Conservation (phyloP, 495 filamentous ascomycete species). For the Tuber umbilicatum region DNA sequence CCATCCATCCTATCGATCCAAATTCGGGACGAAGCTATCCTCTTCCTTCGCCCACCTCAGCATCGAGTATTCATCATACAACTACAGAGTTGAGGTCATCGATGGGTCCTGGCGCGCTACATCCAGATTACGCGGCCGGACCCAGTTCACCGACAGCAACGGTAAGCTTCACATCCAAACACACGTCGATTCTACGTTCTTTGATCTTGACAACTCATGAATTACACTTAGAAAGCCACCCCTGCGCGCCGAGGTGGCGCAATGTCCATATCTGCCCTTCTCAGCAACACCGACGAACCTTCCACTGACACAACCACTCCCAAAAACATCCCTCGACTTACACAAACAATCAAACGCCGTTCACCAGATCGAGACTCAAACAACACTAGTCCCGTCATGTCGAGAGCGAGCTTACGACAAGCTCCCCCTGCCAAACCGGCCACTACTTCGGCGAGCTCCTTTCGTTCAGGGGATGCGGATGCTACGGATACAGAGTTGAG, state of each 20-base stretch:
- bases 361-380: conserved; percentile 23
- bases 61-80: conserved; percentile 11
- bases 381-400: conserved; percentile 29
- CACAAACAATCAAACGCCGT: conserved; percentile 23
- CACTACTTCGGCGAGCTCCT: conserved; percentile 21
- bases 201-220: conserved; percentile 34
- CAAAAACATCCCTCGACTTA: conserved; percentile 13
- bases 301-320: conserved; percentile 29
- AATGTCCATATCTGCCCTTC: conserved; percentile 43
- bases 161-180: conserved; percentile 25
- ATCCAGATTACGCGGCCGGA: conserved; percentile 35
- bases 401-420: conserved; percentile 21
- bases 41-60: conserved; percentile 33
- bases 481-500: conserved; percentile 32
- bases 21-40: conserved; percentile 37
- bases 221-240: conserved; percentile 33
- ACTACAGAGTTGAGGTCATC: conserved; percentile 23
- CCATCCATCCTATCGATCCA: conserved; percentile 32
- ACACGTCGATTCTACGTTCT: conserved; percentile 19
- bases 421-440: conserved; percentile 12
- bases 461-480: conserved; percentile 29
- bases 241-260: conserved; percentile 38
- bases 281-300: conserved; percentile 38
- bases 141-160: conserved; percentile 32
- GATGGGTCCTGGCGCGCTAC: conserved; percentile 35